A percentile compares a stretch with the other conserved stretches of the same genome.
These are phyloP conservation scores for Boletellus ananas DNA, from an alignment of 768 basidiomycete genomes.

Conservation along the genomic window DNA sequence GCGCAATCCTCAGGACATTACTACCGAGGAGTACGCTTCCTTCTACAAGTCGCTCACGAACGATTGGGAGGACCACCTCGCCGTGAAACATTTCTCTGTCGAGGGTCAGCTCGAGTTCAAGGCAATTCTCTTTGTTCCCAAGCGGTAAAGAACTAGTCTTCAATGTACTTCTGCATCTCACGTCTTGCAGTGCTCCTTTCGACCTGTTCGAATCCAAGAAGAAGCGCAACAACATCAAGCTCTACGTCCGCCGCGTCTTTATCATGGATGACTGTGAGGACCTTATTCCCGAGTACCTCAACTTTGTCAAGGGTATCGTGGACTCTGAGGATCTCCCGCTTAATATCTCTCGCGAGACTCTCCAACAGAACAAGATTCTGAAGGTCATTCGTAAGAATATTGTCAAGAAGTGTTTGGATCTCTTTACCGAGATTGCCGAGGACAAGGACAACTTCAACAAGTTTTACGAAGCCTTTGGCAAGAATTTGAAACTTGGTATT, in stretches of 20 bases:
- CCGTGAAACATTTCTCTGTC: conserved; percentile 99
- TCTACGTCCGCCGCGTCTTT: conserved; percentile 99
- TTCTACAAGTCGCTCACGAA: conserved; percentile 99
- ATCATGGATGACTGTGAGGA: conserved; percentile 99
- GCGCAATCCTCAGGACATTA: conserved; percentile 94
- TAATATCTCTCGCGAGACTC: conserved; percentile 99
- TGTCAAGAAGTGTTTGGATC: conserved; percentile 95
- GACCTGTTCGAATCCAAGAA: conserved; percentile 99
- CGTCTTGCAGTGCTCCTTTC: conserved; percentile 76
- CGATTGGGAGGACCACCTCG: conserved; percentile 99
- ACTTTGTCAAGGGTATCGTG: conserved; percentile 99
- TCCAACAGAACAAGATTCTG: conserved; percentile 99
- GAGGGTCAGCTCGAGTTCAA: conserved; percentile 99
- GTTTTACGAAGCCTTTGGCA: conserved; percentile 98
- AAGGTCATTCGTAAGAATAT: conserved; percentile 99
- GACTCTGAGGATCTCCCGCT: conserved; percentile 99
- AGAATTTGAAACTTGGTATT: conserved; percentile 99
- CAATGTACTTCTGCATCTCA: background rate
- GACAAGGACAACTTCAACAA: conserved; percentile 98
- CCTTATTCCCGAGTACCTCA: conserved; percentile 98
- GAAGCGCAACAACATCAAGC: conserved; percentile 99
- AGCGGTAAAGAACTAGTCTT: conserved; percentile 57
- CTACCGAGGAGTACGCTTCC: conserved; percentile 83
- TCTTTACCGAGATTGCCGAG: conserved; percentile 95
- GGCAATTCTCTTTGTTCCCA: conserved; percentile 96